Evolutionary conservation across 768 basidiomycete genomes (phyloP), one percentile per base, ranked within the genome.

Genomic region (Mycena chlorophos): DNA sequence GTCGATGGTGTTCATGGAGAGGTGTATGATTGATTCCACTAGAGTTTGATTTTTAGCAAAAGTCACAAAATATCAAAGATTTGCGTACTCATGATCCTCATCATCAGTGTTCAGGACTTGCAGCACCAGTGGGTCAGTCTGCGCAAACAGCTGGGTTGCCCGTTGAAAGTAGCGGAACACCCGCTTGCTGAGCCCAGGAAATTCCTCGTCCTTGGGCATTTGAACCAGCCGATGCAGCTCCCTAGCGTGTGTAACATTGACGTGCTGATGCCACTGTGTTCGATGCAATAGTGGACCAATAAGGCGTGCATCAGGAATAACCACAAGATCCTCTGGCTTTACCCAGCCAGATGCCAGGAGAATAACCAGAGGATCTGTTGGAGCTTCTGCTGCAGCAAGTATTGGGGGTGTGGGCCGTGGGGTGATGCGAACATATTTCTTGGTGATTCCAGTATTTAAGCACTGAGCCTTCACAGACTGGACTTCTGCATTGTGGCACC

Each of bases 21-120:
- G 69, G 67, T 0, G 49, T 63, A 56, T 69, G 65, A 40, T 55
- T 63, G 25, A 69, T 66, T 0, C 65, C 62, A 3, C 60, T 63
- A 20, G 22, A 46, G 42, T 23, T 20, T 22, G 6, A 13, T 34
- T 25, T 46, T 48, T 17, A 10, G 20, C 10, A 20, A 6, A 27
- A n/a, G n/a, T 26, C n/a, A 37, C 22, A 25, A 6, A 49, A 20
- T 52, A 28, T 16, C 38, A 14, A 29, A n/a, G n/a, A n/a, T n/a
- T 16, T 4, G 54, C 61, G 26, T 28, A 66, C 65, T 56, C 52
- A 16, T 65, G 56, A 14, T 25, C 23, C 10, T 52, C 54, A 30
- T 60, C 52, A 1, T 47, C 49, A 4, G 55, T 51, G 53, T 63
- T 61, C 17, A 67, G 49, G 12, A 39, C 49, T 34, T 63, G 57